Base-by-base conservation (phyloP, 305 asterid species). In the Fraxinus paxiana region DNA sequence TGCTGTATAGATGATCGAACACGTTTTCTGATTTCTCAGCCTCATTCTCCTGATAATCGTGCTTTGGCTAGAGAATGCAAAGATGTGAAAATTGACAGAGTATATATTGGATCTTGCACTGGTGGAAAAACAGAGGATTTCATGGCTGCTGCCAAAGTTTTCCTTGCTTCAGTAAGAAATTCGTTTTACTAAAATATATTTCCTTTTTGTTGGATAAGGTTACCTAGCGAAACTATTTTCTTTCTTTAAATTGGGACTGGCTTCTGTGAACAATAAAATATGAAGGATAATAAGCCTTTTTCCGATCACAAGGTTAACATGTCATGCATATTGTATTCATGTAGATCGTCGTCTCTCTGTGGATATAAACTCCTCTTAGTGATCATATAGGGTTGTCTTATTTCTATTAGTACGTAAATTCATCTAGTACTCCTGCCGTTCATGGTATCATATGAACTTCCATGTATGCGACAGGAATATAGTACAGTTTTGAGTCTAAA, bases 41-140 rank as follows among this genome's bases (percentile, higher is more conserved):
- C 96, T 75, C 97, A 91, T 84, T 93, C 98, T 77, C 98, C 98
- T 0, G 99, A 89, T 88, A 95, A 95, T 71, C 96, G 93, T 78
- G 99, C 98, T 81, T 87, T 93, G 88, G 98, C 97, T 33, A 87
- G 98, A 86, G 98, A 92, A 87, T 93, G 99, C 90, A 88, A 91
- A 88, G 96, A 93, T 82, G 97, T 93, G 86, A 92, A 93, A 81
- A 95, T 93, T 41, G 97, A 93, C 83, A 85, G 98, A 86, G 98
- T 92, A 17, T 94, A 92, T 76, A 93, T 91, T 76, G 98, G 98
- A 80, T 95, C 97, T 69, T 95, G 98, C 85, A 92, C 97, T 41
- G 96, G 99, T 88, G 98, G 97, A 26, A 92, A 95, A 86, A 92
- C 96, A 8, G 98, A 95, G 83, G 98, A 95, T 88, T 95, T 93